Evolutionary conservation across 371 early-diverging fungal species (phyloP).

Genomic region (Racocetra persica): DNA sequence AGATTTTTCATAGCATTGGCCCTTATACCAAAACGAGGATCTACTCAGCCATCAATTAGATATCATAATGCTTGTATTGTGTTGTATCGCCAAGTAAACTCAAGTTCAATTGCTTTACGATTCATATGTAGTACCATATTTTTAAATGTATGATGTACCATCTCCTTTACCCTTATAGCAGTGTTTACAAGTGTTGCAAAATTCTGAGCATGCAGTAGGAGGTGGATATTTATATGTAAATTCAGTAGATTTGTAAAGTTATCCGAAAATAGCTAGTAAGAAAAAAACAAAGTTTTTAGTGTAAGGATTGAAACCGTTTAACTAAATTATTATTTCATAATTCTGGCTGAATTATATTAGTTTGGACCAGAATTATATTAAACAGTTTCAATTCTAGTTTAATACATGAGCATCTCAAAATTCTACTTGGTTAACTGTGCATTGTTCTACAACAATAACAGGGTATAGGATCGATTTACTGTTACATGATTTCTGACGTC

Average conservation of each 20-base stretch:
- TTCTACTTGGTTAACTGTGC: too few species aligned
- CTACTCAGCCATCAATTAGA: neutral
- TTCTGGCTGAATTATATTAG: too few species aligned
- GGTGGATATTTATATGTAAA: neutral
- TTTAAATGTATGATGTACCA: conserved; percentile 11
- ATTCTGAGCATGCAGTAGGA: neutral
- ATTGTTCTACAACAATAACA: too few species aligned
- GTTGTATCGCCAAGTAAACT: neutral
- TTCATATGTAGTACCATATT: neutral
- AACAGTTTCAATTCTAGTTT: too few species aligned
- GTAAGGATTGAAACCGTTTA: too few species aligned
- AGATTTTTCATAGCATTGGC: neutral
- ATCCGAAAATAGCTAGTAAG: neutral
- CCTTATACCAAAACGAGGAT: neutral
- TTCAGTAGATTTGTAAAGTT: conserved; percentile 7
- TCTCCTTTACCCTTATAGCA: conserved; percentile 1
- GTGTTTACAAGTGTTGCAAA: conserved; percentile 15
- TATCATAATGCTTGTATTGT: neutral
- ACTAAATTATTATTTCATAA: too few species aligned
- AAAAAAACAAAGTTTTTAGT: too few species aligned
- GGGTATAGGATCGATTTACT: too few species aligned
- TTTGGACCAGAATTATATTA: too few species aligned
- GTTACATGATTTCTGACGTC: too few species aligned
- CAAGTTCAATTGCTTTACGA: neutral
- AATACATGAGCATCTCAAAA: too few species aligned